Evolutionary conservation across 176 grass and related monocot genomes (phyloP).

Genomic region (Zoysia japonica): DNA sequence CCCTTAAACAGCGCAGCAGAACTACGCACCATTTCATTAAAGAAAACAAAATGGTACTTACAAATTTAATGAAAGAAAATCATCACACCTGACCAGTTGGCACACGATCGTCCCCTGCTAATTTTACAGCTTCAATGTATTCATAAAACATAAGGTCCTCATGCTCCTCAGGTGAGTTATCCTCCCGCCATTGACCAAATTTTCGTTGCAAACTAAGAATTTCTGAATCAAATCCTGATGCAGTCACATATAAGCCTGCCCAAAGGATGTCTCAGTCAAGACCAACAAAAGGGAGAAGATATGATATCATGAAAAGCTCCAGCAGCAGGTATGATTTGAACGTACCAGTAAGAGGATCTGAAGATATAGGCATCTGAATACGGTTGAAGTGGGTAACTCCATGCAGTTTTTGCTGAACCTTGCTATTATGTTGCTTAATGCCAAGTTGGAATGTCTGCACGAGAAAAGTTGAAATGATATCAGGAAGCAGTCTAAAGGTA

Average conservation of each 20-base stretch:
- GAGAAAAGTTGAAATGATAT: conserved; percentile 39
- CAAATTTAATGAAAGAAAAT: not conserved
- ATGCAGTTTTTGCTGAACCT: conserved; percentile 55
- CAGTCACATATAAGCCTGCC: conserved; percentile 75
- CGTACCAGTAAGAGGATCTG: conserved; percentile 86
- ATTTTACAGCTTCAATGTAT: conserved; percentile 84
- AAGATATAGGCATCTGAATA: conserved; percentile 66
- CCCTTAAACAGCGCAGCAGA: too few species aligned
- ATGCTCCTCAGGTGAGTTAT: conserved; percentile 49
- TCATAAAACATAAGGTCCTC: conserved; percentile 86
- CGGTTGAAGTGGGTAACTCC: conserved; percentile 75
- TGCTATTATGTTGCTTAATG: conserved; percentile 60
- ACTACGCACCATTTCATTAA: too few species aligned
- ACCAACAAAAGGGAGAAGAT: conserved; percentile 14
- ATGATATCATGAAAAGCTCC: conserved; percentile 21
- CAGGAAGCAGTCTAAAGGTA: not conserved
- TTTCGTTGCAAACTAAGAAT: conserved; percentile 83
- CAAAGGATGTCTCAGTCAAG: conserved; percentile 38
- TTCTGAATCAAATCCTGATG: conserved; percentile 78
- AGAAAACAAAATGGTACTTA: not conserved
- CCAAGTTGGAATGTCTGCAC: conserved; percentile 69
- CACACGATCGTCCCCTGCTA: conserved; percentile 75
- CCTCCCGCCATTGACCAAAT: conserved; percentile 90
- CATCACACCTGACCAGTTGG: conserved; percentile 81
- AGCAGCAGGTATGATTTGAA: conserved; percentile 34